phyloP scores from a whole-genome alignment of 345 rosid genomes.

The Durio zibethinus region DNA sequence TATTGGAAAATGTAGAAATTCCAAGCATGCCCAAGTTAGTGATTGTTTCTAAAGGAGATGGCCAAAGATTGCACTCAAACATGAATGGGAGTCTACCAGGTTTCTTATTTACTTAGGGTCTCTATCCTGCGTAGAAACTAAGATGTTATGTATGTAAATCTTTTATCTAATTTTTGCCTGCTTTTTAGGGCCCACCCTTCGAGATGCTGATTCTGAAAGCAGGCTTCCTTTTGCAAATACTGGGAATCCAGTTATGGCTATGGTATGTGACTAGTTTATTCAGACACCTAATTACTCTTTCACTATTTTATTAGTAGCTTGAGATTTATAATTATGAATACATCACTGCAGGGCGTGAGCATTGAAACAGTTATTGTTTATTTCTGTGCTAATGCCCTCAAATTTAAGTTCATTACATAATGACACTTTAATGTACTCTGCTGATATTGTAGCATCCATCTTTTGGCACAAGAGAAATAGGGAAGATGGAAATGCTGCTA shows the following conservation, averaged over 20 bases:
- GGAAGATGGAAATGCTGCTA: not conserved
- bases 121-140: not conserved
- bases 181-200: conserved; percentile 44
- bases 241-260: conserved; percentile 85
- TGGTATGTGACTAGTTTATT: conserved; percentile 47
- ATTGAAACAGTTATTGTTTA: not conserved
- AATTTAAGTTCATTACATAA: not conserved
- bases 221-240: conserved; percentile 80
- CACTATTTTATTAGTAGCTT: conserved; percentile 1
- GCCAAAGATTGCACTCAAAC: conserved; percentile 36
- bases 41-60: conserved; percentile 49
- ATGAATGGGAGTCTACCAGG: conserved; percentile 58
- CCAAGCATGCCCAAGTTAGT: conserved; percentile 45
- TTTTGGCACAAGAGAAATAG: conserved; percentile 5
- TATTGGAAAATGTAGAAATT: conserved; percentile 79
- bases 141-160: not conserved
- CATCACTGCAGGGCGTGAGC: not conserved
- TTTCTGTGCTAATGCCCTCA: not conserved
- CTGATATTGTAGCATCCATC: not conserved
- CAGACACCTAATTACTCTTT: not conserved
- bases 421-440: not conserved
- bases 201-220: conserved; percentile 52
- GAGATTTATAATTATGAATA: not conserved
- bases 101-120: conserved; percentile 27
- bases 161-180: conserved; percentile 9